These are phyloP conservation scores for Colletotrichum magnum DNA, from an alignment of 2,329 filamentous ascomycete genomes.

Conservation along the genomic window DNA sequence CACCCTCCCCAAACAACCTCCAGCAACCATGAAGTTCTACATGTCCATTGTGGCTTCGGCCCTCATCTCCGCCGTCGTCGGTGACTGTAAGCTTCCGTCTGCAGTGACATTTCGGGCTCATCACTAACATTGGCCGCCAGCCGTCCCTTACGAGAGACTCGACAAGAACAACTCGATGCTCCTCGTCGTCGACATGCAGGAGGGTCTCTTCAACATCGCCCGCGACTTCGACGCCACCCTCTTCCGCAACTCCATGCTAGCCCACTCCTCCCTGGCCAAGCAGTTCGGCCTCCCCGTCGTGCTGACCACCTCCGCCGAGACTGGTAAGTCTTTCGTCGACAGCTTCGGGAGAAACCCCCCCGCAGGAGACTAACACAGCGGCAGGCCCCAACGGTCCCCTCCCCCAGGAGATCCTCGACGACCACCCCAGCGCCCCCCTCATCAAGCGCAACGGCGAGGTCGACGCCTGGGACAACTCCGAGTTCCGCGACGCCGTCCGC, in stretches of 20 bases:
- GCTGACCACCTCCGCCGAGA: constrained; percentile 78
- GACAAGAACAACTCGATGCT: constrained; percentile 52
- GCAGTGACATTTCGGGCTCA: background rate
- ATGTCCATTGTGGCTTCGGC: constrained; percentile 36
- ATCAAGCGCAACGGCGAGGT: constrained; percentile 80
- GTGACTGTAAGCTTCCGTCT: constrained; percentile 10
- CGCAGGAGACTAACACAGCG: constrained; percentile 6
- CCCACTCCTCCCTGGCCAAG: constrained; percentile 76
- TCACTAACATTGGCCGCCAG: constrained; percentile 23
- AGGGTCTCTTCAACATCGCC: constrained; percentile 58
- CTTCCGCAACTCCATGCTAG: constrained; percentile 77
- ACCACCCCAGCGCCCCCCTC: constrained; percentile 77
- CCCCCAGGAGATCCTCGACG: constrained; percentile 76
- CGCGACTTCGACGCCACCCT: constrained; percentile 77
- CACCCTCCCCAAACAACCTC: background rate
- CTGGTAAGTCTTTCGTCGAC: constrained; percentile 48
- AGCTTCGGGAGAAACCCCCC: background rate
- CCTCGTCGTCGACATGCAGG: constrained; percentile 55
- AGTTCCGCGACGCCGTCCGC: constrained; percentile 76
- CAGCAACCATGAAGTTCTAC: constrained; percentile 39
- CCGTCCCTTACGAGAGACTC: constrained; percentile 51
- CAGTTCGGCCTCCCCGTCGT: constrained; percentile 78
- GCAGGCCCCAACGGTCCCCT: constrained; percentile 79
- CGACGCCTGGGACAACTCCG: constrained; percentile 81
- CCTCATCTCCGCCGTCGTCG: constrained; percentile 34